These are phyloP conservation scores for Hypoxylon sp. DNA, from an alignment of 2,329 filamentous ascomycete species.

Conservation along the genomic window DNA sequence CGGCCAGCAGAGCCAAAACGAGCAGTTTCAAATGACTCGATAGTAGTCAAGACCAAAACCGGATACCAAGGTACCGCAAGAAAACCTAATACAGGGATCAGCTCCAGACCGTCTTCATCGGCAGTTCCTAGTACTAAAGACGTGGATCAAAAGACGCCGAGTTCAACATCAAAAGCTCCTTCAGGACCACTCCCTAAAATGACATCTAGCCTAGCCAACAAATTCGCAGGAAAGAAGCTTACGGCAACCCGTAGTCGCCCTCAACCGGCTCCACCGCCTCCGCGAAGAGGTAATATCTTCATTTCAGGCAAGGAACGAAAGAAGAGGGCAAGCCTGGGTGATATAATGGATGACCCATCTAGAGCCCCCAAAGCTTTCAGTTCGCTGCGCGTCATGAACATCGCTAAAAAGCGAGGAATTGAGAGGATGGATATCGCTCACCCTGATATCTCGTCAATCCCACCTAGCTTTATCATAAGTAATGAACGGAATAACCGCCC, in stretches of 20 bases:
- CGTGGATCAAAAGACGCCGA: slow-evolving; percentile 13
- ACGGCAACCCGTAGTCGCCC: slow-evolving; percentile 51
- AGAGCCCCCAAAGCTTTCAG: slow-evolving; percentile 61
- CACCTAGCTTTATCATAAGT: slow-evolving; percentile 51
- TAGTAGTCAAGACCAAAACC: slow-evolving; percentile 45
- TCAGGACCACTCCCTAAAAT: slow-evolving; percentile 31
- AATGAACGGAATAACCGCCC: slow-evolving; percentile 35
- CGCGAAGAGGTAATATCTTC: slow-evolving; percentile 61
- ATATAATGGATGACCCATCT: slow-evolving; percentile 60
- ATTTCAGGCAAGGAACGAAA: slow-evolving; percentile 60
- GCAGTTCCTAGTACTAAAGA: slow-evolving; percentile 19
- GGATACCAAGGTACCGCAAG: slow-evolving; percentile 58
- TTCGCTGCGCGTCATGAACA: slow-evolving; percentile 57
- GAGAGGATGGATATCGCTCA: slow-evolving; percentile 62
- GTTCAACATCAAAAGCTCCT: slow-evolving; percentile 18
- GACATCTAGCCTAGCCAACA: slow-evolving; percentile 43
- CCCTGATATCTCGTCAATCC: slow-evolving; percentile 56
- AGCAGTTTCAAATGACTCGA: slow-evolving; percentile 18
- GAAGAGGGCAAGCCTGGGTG: slow-evolving; percentile 56
- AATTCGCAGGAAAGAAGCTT: slow-evolving; percentile 46
- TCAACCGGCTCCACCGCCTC: slow-evolving; percentile 27
- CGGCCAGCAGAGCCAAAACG: slow-evolving; percentile 24
- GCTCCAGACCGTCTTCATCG: not conserved
- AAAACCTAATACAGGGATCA: slow-evolving; percentile 45
- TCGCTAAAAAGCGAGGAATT: slow-evolving; percentile 61